Percentiles rank a stretch among this genome's conserved stretches.
Conservation (phyloP, 1,139 yeast genomes). For the Suhomyces bribrorum region DNA sequence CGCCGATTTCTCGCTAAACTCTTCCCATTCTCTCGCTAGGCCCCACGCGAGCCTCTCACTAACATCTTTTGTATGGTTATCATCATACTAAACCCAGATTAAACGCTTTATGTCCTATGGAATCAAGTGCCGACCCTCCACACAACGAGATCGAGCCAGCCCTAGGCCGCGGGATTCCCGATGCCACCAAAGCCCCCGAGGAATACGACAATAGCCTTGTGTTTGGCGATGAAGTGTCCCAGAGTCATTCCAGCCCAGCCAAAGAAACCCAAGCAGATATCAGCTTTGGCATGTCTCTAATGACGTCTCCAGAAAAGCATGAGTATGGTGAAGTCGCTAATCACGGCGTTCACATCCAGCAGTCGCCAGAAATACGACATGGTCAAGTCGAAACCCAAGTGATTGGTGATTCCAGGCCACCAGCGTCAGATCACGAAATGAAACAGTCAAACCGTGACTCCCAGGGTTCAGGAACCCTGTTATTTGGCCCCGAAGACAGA, state of each 20-base stretch:
- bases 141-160: neutral
- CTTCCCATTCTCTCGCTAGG: neutral
- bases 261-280: constrained; percentile 4
- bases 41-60: no score
- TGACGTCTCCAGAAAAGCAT: neutral
- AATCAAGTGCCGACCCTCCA: neutral
- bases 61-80: no score
- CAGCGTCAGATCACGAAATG: neutral
- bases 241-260: neutral
- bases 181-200: constrained; percentile 5
- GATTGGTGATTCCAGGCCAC: neutral
- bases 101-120: constrained; percentile 3
- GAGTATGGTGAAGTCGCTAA: neutral
- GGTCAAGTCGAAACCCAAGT: no score
- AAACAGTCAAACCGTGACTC: constrained; percentile 6
- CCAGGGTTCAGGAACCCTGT: constrained; percentile 3
- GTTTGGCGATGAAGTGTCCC: constrained; percentile 8
- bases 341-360: neutral
- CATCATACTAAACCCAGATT: neutral
- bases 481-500: constrained; percentile 1
- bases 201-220: constrained; percentile 10
- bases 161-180: neutral
- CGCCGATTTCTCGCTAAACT: neutral
- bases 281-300: neutral
- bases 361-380: no score